A percentile compares a stretch with the other conserved stretches of the same genome.
Evolutionary conservation across 148 eudicot genomes (phyloP).

Genomic region (Linanthus parryae): DNA sequence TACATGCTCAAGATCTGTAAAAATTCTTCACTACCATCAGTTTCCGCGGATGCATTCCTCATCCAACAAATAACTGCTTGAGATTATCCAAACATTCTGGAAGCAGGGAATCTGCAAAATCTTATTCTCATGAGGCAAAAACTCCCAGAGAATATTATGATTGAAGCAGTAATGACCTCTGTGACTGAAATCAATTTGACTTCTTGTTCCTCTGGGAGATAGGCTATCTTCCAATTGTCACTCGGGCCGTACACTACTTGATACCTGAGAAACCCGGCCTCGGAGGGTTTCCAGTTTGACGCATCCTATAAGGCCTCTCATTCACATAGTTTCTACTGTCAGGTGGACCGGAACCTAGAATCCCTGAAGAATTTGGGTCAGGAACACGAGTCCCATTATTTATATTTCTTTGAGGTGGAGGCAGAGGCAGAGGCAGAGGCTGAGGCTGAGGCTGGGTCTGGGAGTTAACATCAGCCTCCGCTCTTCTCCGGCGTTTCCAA

Average conservation of each 20-base stretch:
- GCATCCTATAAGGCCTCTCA: conserved; percentile 50
- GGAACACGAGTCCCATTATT: conserved; percentile 47
- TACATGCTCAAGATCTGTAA: conserved; percentile 10
- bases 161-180: conserved; percentile 19
- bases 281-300: conserved; percentile 47
- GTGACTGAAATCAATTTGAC: conserved; percentile 13
- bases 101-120: conserved; percentile 13
- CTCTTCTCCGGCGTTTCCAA: conserved; percentile 81
- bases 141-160: conserved; percentile 14
- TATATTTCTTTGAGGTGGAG: conserved; percentile 35
- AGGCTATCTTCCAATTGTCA: conserved; percentile 8
- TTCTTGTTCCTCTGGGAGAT: conserved; percentile 5
- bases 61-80: conserved; percentile 16
- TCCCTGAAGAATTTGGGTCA: conserved; percentile 55
- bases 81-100: conserved; percentile 13
- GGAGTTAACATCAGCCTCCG: conserved; percentile 55
- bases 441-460: conserved; percentile 45
- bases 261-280: conserved; percentile 59
- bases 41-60: conserved; percentile 16
- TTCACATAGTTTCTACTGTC: conserved; percentile 43
- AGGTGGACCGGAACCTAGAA: conserved; percentile 84
- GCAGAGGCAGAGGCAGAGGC: conserved; percentile 47
- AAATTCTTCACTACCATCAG: background rate
- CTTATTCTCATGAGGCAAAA: conserved; percentile 28
- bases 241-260: conserved; percentile 25